A percentile compares a stretch with the other conserved stretches of the same genome.
These are phyloP conservation scores for Dalbergia oliveri DNA, from an alignment of 306 rosid species.

Conservation along the genomic window DNA sequence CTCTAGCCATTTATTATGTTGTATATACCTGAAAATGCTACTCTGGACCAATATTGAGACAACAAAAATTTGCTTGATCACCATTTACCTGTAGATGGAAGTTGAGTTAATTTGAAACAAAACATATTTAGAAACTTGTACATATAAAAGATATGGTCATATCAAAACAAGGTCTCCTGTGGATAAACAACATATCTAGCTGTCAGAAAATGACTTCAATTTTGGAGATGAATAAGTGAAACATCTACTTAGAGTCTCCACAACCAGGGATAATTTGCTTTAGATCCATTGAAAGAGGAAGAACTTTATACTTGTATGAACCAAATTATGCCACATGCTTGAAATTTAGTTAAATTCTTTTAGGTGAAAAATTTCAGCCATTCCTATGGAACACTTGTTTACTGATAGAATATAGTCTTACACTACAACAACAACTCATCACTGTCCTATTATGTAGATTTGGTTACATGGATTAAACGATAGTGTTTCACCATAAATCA, in stretches of 20 bases:
- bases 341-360: too few species aligned
- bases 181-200: slow-evolving; percentile 69
- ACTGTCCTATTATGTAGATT: too few species aligned
- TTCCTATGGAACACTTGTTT: too few species aligned
- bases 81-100: slow-evolving; percentile 73
- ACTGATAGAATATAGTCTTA: too few species aligned
- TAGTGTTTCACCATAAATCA: too few species aligned
- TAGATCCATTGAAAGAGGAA: too few species aligned
- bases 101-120: slow-evolving; percentile 17
- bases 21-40: slow-evolving; percentile 68
- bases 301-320: too few species aligned
- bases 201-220: slow-evolving; percentile 56
- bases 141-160: slow-evolving; percentile 42
- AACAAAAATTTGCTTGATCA: slow-evolving; percentile 74
- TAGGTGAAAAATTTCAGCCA: too few species aligned
- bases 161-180: slow-evolving; percentile 88
- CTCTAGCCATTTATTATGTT: slow-evolving; percentile 1
- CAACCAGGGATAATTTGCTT: too few species aligned
- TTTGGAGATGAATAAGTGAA: slow-evolving; percentile 66
- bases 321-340: too few species aligned
- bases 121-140: slow-evolving; percentile 4
- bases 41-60: slow-evolving; percentile 68
- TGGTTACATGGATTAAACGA: too few species aligned
- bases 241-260: slow-evolving; percentile 78
- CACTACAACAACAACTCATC: too few species aligned